Percentiles rank a stretch among this genome's conserved stretches.
phyloP scores from a whole-genome alignment of 306 rosid genomes.

The Casuarina equisetifolia region DNA sequence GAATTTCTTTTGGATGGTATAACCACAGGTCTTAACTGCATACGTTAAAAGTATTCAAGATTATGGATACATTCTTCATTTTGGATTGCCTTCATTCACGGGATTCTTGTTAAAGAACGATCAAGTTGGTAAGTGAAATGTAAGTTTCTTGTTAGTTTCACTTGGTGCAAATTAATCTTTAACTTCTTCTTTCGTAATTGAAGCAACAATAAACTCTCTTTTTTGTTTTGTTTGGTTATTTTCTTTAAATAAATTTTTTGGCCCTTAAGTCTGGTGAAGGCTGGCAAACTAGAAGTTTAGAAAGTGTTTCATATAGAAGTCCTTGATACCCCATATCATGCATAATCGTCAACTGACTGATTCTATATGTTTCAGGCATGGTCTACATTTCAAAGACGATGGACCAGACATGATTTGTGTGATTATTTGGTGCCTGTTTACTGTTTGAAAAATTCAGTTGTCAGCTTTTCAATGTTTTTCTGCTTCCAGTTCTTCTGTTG shows the following conservation, averaged over 20 bases:
- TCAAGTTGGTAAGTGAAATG: slow-evolving; percentile 42
- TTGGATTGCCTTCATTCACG: slow-evolving; percentile 74
- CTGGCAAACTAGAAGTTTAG: neutral
- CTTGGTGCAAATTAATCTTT: slow-evolving; percentile 14
- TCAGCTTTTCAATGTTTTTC: neutral
- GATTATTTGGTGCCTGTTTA: neutral
- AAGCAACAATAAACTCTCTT: neutral
- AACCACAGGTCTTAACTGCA: slow-evolving; percentile 72
- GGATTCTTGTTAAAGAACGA: slow-evolving; percentile 75
- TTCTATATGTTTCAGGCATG: neutral
- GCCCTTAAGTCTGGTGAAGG: slow-evolving; percentile 11
- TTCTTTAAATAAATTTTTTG: neutral
- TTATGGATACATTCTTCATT: slow-evolving; percentile 96
- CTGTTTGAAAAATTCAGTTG: neutral
- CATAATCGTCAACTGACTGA: neutral
- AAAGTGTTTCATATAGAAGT: neutral
- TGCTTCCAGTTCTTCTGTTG: neutral
- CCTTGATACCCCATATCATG: neutral
- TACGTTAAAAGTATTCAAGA: slow-evolving; percentile 93
- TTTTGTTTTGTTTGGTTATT: neutral
- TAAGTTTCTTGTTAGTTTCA: slow-evolving; percentile 13
- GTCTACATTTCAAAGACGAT: neutral
- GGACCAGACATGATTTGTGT: neutral
- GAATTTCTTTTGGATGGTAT: neutral
- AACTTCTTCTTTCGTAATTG: slow-evolving; percentile 12